Evolutionary conservation across 352 stramenopile species (phyloP).

Genomic region (Phytophthora rubi): DNA sequence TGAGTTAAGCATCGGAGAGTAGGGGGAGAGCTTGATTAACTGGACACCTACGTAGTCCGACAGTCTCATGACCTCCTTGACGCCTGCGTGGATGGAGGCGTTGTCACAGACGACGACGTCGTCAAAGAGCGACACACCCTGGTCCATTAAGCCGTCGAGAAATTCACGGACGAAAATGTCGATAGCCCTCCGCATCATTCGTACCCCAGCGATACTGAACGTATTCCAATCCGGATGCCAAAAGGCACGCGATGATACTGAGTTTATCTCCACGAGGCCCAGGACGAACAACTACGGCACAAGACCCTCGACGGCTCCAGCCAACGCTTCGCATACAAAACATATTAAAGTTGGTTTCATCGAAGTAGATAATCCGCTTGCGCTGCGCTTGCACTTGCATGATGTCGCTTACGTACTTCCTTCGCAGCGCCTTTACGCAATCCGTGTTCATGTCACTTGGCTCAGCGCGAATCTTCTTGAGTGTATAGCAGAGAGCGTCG

Average conservation of each 20-base stretch:
- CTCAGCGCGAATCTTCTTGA: neutral
- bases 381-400: neutral
- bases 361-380: neutral
- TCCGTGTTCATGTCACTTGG: neutral
- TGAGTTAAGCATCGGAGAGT: neutral
- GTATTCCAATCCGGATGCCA: neutral
- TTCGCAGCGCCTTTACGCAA: neutral
- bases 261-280: neutral
- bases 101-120: neutral
- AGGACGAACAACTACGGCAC: neutral
- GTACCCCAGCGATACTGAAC: neutral
- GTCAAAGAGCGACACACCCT: neutral
- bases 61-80: neutral
- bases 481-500: neutral
- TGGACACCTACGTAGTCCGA: slow-evolving; percentile 2
- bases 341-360: slow-evolving; percentile 2
- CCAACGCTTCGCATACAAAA: neutral
- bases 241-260: neutral
- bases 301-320: neutral
- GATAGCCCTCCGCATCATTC: neutral
- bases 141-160: neutral
- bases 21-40: neutral
- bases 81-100: neutral
- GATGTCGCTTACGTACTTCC: neutral
- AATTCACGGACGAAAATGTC: neutral